A percentile compares a stretch with the other conserved stretches of the same genome.
These are phyloP conservation scores for Juncus inflexus DNA, from an alignment of 176 grass and related monocot genomes.

Conservation along the genomic window DNA sequence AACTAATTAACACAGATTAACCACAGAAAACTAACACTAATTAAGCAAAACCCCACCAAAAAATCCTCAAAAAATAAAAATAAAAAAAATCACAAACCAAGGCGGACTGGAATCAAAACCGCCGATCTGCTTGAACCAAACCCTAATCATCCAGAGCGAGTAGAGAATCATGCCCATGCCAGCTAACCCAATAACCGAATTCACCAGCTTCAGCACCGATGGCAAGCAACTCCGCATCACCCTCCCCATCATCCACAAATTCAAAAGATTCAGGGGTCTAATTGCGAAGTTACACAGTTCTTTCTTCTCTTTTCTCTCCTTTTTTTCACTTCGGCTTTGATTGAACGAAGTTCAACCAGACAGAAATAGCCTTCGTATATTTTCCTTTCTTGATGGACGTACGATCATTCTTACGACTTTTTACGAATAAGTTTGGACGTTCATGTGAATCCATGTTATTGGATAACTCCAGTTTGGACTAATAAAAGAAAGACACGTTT, in stretches of 20 bases:
- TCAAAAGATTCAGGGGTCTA: neutral
- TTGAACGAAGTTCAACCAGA: no score
- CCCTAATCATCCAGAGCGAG: slow-evolving; percentile 90
- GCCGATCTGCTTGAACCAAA: slow-evolving; percentile 49
- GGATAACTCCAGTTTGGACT: no score
- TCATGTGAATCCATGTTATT: no score
- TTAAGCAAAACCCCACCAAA: neutral
- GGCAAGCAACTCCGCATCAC: slow-evolving; percentile 60
- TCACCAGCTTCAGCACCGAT: slow-evolving; percentile 80
- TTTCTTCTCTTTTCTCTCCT: neutral
- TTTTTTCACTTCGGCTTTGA: neutral
- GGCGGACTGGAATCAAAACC: slow-evolving; percentile 33
- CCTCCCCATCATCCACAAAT: slow-evolving; percentile 36
- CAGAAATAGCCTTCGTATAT: no score
- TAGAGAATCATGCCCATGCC: slow-evolving; percentile 97
- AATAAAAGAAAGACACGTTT: neutral
- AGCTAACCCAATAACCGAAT: slow-evolving; percentile 71
- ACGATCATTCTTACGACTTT: no score
- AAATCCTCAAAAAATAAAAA: no score
- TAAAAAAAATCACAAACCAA: slow-evolving; percentile 39
- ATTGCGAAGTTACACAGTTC: neutral
- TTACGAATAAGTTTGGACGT: no score
- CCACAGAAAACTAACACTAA: neutral
- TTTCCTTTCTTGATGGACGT: no score
- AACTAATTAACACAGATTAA: neutral